A percentile compares a stretch with the other conserved stretches of the same genome.
Evolutionary conservation across 2,329 filamentous ascomycete genomes (phyloP).

Genomic region (Xylariaceae sp.): DNA sequence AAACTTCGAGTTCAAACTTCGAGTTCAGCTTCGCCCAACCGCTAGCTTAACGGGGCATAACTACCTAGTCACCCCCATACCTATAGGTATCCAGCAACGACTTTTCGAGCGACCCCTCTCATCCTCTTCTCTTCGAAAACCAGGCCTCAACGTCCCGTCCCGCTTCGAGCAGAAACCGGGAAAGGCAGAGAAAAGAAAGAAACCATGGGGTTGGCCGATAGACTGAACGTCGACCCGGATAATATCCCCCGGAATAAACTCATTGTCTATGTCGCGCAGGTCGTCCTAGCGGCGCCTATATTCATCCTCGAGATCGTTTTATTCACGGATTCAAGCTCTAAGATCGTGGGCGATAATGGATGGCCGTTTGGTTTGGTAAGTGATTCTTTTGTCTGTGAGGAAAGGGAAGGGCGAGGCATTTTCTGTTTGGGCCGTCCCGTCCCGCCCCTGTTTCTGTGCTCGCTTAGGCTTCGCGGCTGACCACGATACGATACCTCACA

Average conservation of each 20-base stretch:
- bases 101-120: too few species aligned
- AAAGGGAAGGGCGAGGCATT: too few species aligned
- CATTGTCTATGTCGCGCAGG: conserved; percentile 51
- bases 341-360: conserved; percentile 52
- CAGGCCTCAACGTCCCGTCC: too few species aligned
- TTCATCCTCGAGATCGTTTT: conserved; percentile 57
- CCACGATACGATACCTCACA: conserved; percentile 27
- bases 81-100: too few species aligned
- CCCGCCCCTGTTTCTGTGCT: conserved; percentile 3
- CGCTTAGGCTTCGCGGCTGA: background rate
- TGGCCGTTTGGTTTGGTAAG: conserved; percentile 61
- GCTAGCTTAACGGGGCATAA: too few species aligned
- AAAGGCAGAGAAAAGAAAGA: background rate
- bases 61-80: too few species aligned
- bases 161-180: too few species aligned
- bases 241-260: conserved; percentile 52
- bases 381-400: conserved; percentile 2
- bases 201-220: conserved; percentile 37
- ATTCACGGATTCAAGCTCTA: conserved; percentile 44
- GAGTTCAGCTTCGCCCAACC: too few species aligned
- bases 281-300: conserved; percentile 48
- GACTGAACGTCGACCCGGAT: conserved; percentile 49
- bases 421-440: background rate
- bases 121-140: too few species aligned
- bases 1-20: too few species aligned